Percentiles rank a stretch among this genome's conserved stretches.
phyloP scores from a whole-genome alignment of 768 basidiomycete species.

The Terana coerulea region DNA sequence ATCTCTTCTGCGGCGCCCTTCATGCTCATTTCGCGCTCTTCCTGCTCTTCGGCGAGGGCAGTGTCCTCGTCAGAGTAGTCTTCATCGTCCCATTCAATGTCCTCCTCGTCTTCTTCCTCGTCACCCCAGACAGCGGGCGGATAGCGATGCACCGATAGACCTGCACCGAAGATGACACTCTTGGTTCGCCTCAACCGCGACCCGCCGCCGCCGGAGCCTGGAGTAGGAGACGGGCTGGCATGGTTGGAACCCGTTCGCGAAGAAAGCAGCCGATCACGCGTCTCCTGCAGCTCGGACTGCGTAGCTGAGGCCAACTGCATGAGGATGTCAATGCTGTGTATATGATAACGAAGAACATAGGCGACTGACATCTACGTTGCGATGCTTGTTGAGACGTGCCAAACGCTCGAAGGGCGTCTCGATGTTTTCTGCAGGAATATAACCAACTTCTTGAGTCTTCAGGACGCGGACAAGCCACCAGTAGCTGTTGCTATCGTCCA shows the following conservation, averaged over 20 bases:
- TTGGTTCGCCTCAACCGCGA: slow-evolving; percentile 29
- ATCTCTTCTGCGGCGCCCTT: slow-evolving; percentile 21
- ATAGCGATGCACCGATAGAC: slow-evolving; percentile 67
- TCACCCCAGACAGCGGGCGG: slow-evolving; percentile 83
- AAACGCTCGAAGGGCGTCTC: slow-evolving; percentile 97
- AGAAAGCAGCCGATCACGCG: slow-evolving; percentile 49
- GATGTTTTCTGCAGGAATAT: slow-evolving; percentile 99
- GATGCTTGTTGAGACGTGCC: slow-evolving; percentile 92
- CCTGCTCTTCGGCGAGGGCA: slow-evolving; percentile 55
- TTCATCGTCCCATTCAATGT: slow-evolving; percentile 62
- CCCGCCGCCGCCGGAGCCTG: slow-evolving; percentile 35
- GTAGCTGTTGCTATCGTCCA: slow-evolving; percentile 99
- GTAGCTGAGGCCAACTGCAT: slow-evolving; percentile 70
- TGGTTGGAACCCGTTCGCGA: slow-evolving; percentile 46
- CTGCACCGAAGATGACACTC: slow-evolving; percentile 67
- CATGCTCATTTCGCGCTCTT: slow-evolving; percentile 30
- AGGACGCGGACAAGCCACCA: slow-evolving; percentile 99
- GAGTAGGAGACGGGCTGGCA: slow-evolving; percentile 43
- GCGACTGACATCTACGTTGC: slow-evolving; percentile 87
- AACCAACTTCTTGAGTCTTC: slow-evolving; percentile 98
- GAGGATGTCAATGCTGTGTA: not conserved
- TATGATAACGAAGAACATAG: not conserved
- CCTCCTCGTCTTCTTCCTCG: slow-evolving; percentile 55
- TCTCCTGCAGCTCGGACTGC: slow-evolving; percentile 54
- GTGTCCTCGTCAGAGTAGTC: slow-evolving; percentile 68